Evolutionary conservation across 768 basidiomycete species (phyloP).

Genomic region (Macrolepiota albuminosa): DNA sequence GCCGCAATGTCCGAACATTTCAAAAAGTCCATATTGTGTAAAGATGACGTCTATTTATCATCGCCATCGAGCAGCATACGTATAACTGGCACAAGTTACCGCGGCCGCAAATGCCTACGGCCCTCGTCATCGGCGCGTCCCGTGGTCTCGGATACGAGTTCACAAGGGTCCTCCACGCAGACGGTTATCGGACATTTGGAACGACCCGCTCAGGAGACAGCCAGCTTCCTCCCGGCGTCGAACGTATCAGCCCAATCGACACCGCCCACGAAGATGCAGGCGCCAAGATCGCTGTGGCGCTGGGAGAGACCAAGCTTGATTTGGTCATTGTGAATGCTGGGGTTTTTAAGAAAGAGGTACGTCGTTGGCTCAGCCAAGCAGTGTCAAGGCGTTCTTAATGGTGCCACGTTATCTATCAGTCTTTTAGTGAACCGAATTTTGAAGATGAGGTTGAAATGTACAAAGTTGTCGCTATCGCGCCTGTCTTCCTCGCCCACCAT

Average conservation of each 20-base stretch:
- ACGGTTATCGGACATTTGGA: slow-evolving; percentile 30
- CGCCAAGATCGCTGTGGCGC: slow-evolving; percentile 27
- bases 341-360: slow-evolving; percentile 33
- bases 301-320: slow-evolving; percentile 27
- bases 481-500: slow-evolving; percentile 30
- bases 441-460: slow-evolving; percentile 41
- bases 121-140: slow-evolving; percentile 40
- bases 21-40: no score
- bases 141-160: slow-evolving; percentile 40
- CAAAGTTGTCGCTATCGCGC: slow-evolving; percentile 38
- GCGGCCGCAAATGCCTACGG: slow-evolving; percentile 16
- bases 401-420: slow-evolving; percentile 21
- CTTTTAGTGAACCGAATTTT: slow-evolving; percentile 32
- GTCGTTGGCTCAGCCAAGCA: background rate
- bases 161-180: slow-evolving; percentile 20
- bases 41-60: no score
- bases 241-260: slow-evolving; percentile 33
- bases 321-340: slow-evolving; percentile 34
- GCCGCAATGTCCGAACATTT: no score
- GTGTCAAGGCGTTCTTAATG: no score
- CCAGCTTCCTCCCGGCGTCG: slow-evolving; percentile 27
- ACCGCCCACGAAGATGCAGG: slow-evolving; percentile 29
- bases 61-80: no score
- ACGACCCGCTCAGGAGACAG: slow-evolving; percentile 27
- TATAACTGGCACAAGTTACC: no score